Percentiles rank a stretch among this genome's conserved stretches.
Evolutionary conservation across 306 rosid species (phyloP).

Genomic region (Abrus pulchellus): DNA sequence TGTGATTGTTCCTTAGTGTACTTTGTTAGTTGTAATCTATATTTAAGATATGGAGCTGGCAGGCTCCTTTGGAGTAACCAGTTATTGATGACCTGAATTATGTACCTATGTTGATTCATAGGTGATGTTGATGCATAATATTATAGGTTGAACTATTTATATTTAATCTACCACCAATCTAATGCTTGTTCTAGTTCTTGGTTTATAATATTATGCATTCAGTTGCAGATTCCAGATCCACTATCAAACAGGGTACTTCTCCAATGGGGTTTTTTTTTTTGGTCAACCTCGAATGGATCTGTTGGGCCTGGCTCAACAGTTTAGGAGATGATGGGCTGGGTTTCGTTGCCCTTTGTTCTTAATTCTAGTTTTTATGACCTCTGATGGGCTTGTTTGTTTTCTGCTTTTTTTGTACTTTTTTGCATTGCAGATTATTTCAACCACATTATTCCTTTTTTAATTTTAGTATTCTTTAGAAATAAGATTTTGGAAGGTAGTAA

Average conservation of each 20-base stretch:
- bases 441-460: too few relatives aligned
- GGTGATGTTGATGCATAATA: constrained; percentile 19
- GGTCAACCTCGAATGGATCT: background rate
- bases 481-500: too few relatives aligned
- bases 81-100: constrained; percentile 20
- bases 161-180: background rate
- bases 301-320: background rate
- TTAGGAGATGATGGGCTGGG: background rate
- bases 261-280: background rate
- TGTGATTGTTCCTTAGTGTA: constrained; percentile 6
- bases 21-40: constrained; percentile 30
- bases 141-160: constrained; percentile 15
- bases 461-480: too few relatives aligned
- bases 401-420: too few relatives aligned
- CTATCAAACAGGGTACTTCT: background rate
- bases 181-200: background rate
- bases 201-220: background rate
- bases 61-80: constrained; percentile 14
- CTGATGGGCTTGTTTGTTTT: background rate
- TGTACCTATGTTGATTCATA: constrained; percentile 5
- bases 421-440: too few relatives aligned
- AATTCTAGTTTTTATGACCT: background rate
- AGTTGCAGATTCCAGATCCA: background rate
- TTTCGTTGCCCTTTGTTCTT: too few relatives aligned
- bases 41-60: constrained; percentile 27